Conservation (phyloP, 768 basidiomycete species). For the Dioszegia hungarica region DNA sequence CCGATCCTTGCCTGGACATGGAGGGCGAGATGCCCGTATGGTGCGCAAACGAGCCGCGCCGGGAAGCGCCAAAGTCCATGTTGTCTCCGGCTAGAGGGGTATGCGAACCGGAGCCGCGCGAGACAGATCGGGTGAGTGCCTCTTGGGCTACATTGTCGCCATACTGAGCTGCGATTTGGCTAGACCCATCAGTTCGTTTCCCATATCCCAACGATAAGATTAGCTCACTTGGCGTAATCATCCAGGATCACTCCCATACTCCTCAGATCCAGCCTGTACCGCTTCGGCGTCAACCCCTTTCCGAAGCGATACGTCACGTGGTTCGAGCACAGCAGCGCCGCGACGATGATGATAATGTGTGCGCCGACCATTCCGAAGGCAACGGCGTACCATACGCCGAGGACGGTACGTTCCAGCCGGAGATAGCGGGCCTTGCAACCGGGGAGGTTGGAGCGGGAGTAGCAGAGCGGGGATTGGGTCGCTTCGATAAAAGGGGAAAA, state of each 20-base stretch:
- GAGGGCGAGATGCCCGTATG: too few relatives aligned
- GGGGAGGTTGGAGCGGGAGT: constrained; percentile 63
- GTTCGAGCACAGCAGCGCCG: constrained; percentile 67
- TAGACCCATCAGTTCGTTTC: constrained; percentile 32
- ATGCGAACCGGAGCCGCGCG: constrained; percentile 16
- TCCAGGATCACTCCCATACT: constrained; percentile 82
- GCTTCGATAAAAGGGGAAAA: constrained; percentile 76
- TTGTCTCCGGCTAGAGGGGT: neutral
- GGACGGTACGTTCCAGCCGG: constrained; percentile 57
- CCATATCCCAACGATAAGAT: neutral
- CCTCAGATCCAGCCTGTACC: constrained; percentile 67
- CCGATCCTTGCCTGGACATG: too few relatives aligned
- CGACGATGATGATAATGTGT: constrained; percentile 63
- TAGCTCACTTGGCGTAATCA: constrained; percentile 64
- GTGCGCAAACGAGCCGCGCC: constrained; percentile 1
- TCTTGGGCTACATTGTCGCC: constrained; percentile 63
- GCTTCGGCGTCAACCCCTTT: constrained; percentile 82
- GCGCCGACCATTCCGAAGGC: constrained; percentile 65
- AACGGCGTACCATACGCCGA: constrained; percentile 63
- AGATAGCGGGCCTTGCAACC: constrained; percentile 69
- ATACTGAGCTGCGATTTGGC: constrained; percentile 71
- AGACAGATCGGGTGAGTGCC: constrained; percentile 58
- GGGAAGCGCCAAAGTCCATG: neutral
- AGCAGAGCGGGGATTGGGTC: constrained; percentile 68
- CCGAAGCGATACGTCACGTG: constrained; percentile 83